Evolutionary conservation across 257 asterid genomes (phyloP).

Genomic region (Linderniella brevidens): DNA sequence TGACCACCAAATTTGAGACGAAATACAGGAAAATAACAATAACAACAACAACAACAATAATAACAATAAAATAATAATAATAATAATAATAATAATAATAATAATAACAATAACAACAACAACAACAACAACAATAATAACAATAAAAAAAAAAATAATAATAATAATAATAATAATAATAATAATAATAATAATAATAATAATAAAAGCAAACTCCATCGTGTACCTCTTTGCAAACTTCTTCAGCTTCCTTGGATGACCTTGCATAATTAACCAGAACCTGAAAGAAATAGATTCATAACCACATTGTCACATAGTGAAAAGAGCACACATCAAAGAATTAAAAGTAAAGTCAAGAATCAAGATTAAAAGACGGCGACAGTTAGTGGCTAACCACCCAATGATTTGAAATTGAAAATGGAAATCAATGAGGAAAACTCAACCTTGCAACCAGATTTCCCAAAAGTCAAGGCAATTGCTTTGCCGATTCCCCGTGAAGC

Average conservation of each 20-base stretch:
- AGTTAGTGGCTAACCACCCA: background rate
- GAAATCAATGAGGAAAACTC: background rate
- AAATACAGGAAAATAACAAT: too few relatives aligned
- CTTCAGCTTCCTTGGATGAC: constrained; percentile 93
- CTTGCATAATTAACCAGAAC: constrained; percentile 95
- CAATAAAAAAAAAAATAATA: too few relatives aligned
- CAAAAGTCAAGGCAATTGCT: constrained; percentile 82
- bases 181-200: too few relatives aligned
- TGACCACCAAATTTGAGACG: too few relatives aligned
- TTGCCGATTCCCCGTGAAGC: constrained; percentile 97
- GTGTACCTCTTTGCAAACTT: constrained; percentile 60
- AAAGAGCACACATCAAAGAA: too few relatives aligned
- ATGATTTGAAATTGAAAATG: background rate
- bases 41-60: too few relatives aligned
- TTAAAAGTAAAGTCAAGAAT: too few relatives aligned
- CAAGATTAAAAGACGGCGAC: background rate
- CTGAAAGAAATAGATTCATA: constrained; percentile 23
- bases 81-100: too few relatives aligned
- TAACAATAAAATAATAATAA: too few relatives aligned
- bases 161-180: too few relatives aligned
- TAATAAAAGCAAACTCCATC: background rate
- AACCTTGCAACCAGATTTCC: constrained; percentile 97
- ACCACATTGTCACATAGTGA: background rate
- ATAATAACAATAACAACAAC: too few relatives aligned
- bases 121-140: too few relatives aligned